A percentile compares a stretch with the other conserved stretches of the same genome.
phyloP scores from a whole-genome alignment of 352 stramenopile genomes.

The Phytophthora colocasiae region DNA sequence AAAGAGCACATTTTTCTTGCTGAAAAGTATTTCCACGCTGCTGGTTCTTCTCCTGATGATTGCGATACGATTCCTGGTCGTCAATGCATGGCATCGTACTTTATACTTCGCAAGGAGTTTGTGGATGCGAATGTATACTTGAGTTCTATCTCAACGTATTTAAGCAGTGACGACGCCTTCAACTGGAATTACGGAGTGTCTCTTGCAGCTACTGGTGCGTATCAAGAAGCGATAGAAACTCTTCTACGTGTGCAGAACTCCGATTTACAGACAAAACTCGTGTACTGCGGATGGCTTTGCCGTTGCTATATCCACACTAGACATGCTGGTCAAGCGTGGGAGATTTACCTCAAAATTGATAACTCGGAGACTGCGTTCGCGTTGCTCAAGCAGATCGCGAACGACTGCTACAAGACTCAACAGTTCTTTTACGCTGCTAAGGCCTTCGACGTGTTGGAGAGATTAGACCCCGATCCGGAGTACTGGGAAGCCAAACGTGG shows the following conservation, averaged over 20 bases:
- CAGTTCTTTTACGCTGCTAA: constrained; percentile 73
- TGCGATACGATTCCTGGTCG: constrained; percentile 73
- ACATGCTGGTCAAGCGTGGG: constrained; percentile 55
- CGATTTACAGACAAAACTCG: constrained; percentile 38
- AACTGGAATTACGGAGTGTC: constrained; percentile 85
- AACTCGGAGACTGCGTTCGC: constrained; percentile 52
- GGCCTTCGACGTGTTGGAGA: constrained; percentile 79
- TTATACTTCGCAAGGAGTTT: constrained; percentile 72
- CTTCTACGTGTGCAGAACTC: constrained; percentile 55
- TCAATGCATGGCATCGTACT: constrained; percentile 78
- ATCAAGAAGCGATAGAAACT: constrained; percentile 60
- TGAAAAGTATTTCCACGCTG: constrained; percentile 72
- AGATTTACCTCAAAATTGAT: constrained; percentile 70
- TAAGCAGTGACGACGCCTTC: constrained; percentile 64
- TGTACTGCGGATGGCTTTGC: constrained; percentile 63
- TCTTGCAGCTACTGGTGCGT: constrained; percentile 56
- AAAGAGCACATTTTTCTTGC: constrained; percentile 80
- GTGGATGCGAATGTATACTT: constrained; percentile 73
- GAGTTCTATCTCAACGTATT: constrained; percentile 66
- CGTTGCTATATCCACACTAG: constrained; percentile 56
- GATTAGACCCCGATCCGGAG: constrained; percentile 71
- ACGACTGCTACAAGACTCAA: constrained; percentile 69
- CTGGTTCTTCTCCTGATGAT: constrained; percentile 54
- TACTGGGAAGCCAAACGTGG: constrained; percentile 83
- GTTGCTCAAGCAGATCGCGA: constrained; percentile 71